Percentiles rank a stretch among this genome's conserved stretches.
Evolutionary conservation across 2,329 filamentous ascomycete species (phyloP).

Genomic region (Ophiocordyceps camponoti-rufipedis): DNA sequence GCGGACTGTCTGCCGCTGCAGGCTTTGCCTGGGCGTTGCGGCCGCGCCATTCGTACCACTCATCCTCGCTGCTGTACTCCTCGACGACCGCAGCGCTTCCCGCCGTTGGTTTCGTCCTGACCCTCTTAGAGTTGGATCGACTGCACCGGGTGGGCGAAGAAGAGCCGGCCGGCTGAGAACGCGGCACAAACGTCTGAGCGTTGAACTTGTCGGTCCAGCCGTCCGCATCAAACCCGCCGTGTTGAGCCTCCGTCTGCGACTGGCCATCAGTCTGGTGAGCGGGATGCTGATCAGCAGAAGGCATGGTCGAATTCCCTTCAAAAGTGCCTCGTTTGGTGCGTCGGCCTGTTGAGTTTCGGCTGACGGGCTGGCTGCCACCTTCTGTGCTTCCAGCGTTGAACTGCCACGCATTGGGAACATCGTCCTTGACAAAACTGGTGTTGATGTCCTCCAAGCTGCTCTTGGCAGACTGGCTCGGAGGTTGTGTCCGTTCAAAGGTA

Average conservation of each 20-base stretch:
- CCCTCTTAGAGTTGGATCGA: conserved; percentile 35
- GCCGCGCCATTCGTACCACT: conserved; percentile 15
- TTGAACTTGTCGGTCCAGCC: conserved; percentile 36
- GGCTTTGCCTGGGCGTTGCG: conserved; percentile 14
- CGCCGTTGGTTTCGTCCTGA: conserved; percentile 33
- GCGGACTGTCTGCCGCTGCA: conserved; percentile 24
- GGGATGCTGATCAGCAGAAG: conserved; percentile 5
- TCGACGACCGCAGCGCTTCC: conserved; percentile 28
- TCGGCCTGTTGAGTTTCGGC: conserved; percentile 19
- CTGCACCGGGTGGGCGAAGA: conserved; percentile 24
- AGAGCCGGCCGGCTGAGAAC: conserved; percentile 17
- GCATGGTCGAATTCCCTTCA: conserved; percentile 10
- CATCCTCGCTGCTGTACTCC: conserved; percentile 27
- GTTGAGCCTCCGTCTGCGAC: conserved; percentile 7
- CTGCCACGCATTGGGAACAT: conserved; percentile 25
- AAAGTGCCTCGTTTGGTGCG: conserved; percentile 22
- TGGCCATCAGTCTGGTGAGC: conserved; percentile 6
- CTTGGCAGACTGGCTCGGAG: conserved; percentile 22
- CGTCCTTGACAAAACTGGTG: conserved; percentile 37
- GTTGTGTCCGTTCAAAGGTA: conserved; percentile 16
- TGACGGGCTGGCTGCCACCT: conserved; percentile 8
- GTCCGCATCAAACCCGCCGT: conserved; percentile 27
- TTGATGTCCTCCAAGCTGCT: conserved; percentile 42
- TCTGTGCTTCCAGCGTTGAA: conserved; percentile 31
- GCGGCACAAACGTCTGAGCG: conserved; percentile 34